Evolutionary conservation across 768 basidiomycete genomes (phyloP).

Genomic region (Boletellus ananiceps): DNA sequence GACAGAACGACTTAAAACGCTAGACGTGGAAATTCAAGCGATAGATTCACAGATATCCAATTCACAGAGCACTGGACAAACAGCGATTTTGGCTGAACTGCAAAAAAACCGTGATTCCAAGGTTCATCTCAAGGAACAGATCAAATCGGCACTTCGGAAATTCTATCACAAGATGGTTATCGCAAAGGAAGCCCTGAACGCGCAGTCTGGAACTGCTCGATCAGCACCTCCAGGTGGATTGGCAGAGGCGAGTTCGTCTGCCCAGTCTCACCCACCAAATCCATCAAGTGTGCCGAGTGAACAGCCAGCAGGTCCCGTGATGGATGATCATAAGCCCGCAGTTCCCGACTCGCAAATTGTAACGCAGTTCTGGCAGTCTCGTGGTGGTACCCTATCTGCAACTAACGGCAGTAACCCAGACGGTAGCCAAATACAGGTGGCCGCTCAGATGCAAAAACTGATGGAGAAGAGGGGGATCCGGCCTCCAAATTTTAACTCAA

Average conservation of each 20-base stretch:
- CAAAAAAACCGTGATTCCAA: slow-evolving; percentile 10
- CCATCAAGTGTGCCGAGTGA: slow-evolving; percentile 3
- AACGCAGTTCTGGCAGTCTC: slow-evolving; percentile 30
- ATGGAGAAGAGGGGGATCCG: slow-evolving; percentile 19
- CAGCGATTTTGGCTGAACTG: slow-evolving; percentile 8
- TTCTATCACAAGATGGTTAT: slow-evolving; percentile 13
- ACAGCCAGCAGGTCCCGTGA: not conserved
- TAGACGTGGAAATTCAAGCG: slow-evolving; percentile 15
- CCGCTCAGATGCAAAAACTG: no score
- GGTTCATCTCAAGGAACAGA: not conserved
- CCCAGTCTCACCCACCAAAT: slow-evolving; percentile 9
- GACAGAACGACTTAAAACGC: slow-evolving; percentile 17
- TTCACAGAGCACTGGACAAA: slow-evolving; percentile 19
- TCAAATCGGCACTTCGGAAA: slow-evolving; percentile 13
- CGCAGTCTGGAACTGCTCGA: slow-evolving; percentile 4
- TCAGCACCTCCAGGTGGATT: slow-evolving; percentile 1
- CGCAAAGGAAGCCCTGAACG: slow-evolving; percentile 10
- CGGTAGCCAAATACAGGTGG: slow-evolving; percentile 19
- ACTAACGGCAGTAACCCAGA: slow-evolving; percentile 7
- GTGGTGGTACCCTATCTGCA: slow-evolving; percentile 14
- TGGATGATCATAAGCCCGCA: slow-evolving; percentile 20
- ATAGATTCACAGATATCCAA: slow-evolving; percentile 15
- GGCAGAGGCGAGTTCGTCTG: slow-evolving; percentile 9
- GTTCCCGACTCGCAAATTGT: slow-evolving; percentile 24
- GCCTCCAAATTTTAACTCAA: slow-evolving; percentile 16